Evolutionary conservation across 768 basidiomycete genomes (phyloP).

Genomic region (Cystobasidium ongulense): DNA sequence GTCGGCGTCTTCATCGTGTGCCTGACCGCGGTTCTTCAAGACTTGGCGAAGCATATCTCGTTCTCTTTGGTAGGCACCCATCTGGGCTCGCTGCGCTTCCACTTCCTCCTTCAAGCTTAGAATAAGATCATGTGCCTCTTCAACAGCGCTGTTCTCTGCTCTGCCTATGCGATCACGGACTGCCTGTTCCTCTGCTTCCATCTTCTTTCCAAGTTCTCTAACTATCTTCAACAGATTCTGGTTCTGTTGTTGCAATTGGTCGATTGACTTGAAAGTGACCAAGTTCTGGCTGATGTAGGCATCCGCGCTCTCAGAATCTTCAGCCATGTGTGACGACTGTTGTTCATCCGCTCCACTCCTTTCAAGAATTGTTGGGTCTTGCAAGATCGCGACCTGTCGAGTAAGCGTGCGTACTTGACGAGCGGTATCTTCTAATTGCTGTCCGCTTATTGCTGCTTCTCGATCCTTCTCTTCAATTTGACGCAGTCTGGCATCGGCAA

Average conservation of each 20-base stretch:
- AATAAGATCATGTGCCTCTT: slow-evolving; percentile 81
- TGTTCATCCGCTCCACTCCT: slow-evolving; percentile 43
- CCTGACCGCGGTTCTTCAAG: slow-evolving; percentile 54
- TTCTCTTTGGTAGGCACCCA: slow-evolving; percentile 77
- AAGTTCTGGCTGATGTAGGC: slow-evolving; percentile 79
- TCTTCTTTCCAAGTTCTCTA: slow-evolving; percentile 68
- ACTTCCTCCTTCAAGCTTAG: slow-evolving; percentile 67
- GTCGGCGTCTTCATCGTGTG: slow-evolving; percentile 38
- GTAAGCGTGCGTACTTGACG: slow-evolving; percentile 72
- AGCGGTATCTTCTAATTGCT: slow-evolving; percentile 71
- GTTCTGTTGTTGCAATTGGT: slow-evolving; percentile 80
- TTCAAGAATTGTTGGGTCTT: slow-evolving; percentile 64
- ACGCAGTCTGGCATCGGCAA: slow-evolving; percentile 51
- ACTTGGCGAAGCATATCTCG: slow-evolving; percentile 73
- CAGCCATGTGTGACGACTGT: slow-evolving; percentile 38
- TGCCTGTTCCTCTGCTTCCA: slow-evolving; percentile 69
- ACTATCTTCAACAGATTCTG: slow-evolving; percentile 75
- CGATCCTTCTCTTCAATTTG: slow-evolving; percentile 49
- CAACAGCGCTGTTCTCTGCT: slow-evolving; percentile 56
- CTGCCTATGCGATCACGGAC: slow-evolving; percentile 33
- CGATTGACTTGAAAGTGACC: slow-evolving; percentile 72
- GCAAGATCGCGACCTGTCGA: slow-evolving; percentile 68
- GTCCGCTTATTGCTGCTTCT: slow-evolving; percentile 59
- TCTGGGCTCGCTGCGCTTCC: slow-evolving; percentile 66
- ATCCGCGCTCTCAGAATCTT: slow-evolving; percentile 56